phyloP scores from a whole-genome alignment of 2,329 filamentous ascomycete genomes.

The Tolypocladium tropicale region DNA sequence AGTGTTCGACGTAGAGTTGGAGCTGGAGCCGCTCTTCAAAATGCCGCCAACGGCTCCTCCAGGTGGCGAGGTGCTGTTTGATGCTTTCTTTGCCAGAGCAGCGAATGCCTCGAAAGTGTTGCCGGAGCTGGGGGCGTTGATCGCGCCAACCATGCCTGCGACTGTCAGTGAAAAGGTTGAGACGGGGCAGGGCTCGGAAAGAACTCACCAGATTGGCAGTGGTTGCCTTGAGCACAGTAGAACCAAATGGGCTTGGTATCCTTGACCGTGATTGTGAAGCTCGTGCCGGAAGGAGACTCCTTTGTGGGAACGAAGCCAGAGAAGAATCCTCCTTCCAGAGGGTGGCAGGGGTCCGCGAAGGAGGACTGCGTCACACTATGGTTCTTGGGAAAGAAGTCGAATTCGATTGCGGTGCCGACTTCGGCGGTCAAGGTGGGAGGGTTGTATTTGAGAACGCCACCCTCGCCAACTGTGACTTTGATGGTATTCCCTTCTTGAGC shows the following conservation, averaged over 20 bases:
- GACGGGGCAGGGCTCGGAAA: neutral
- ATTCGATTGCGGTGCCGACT: neutral
- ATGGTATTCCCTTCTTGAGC: neutral
- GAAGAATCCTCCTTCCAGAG: neutral
- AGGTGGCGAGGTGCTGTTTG: neutral
- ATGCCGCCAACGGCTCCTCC: neutral
- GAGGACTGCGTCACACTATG: neutral
- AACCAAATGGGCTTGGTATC: constrained; percentile 49
- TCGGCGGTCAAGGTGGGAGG: neutral
- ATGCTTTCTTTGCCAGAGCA: neutral
- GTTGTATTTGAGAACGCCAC: neutral
- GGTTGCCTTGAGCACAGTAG: constrained; percentile 44
- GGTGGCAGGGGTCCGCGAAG: neutral
- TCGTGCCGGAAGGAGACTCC: constrained; percentile 8
- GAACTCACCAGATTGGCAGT: constrained; percentile 47
- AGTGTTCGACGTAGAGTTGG: neutral
- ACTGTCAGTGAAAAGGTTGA: neutral
- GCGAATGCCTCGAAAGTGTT: neutral
- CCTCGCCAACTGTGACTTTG: neutral
- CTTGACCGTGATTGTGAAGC: constrained; percentile 8
- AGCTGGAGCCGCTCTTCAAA: neutral
- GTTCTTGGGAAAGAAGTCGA: neutral
- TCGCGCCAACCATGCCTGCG: neutral
- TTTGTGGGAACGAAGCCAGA: constrained; percentile 26
- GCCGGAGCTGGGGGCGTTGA: constrained; percentile 27